Base-by-base conservation (phyloP, 108 stramenopile species). In the Nannochloropsis gaditana region DNA sequence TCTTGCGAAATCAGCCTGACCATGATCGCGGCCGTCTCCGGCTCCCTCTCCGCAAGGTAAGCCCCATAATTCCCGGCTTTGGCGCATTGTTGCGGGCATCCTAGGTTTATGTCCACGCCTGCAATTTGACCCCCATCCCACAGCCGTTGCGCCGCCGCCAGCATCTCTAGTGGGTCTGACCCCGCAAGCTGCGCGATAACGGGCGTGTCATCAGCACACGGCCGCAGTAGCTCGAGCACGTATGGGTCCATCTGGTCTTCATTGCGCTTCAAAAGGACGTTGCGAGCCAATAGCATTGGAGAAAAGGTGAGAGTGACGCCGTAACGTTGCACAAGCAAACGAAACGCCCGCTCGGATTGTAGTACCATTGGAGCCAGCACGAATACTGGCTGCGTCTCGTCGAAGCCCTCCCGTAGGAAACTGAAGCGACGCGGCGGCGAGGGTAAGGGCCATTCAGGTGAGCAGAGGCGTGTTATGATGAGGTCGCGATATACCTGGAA, bases 381-480 rank as follows among this genome's bases (percentile, higher is more conserved):
- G 59, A 73, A 73, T 15, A 73, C 19, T 2, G 59, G 59, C 59
- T 73, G 3, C 59, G 19, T 73, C 59, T 73, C 59, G 15, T n/a
- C 59, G 1, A 73, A 73, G 8, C 15, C n/a, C 19, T 8, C 59
- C n/a, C 6, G 5, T 1, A 73, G 59, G 59, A 73, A n/a, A n/a
- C 19, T n/a, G 59, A 73, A n/a, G 59, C 19, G 59, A n/a, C 59
- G 59, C n/a, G 59, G n/a, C 3, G 59, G 59, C 15, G 59, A 73
- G 59, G 59, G 59, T 73, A 73, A 73, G n/a, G 59, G 59, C 59
- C 59, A 73, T 73, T 73, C 59, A n/a, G 59, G 59, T n/a, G 59
- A 73, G 59, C n/a, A n/a, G 59, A 73, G 59, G n/a, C 59, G 59
- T n/a, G 59, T n/a, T n/a, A n/a, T 15, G n/a, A 73, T 73, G 6